These are phyloP conservation scores for Magnusiomyces paraingens DNA, from an alignment of 1,139 yeast species.

Conservation along the genomic window DNA sequence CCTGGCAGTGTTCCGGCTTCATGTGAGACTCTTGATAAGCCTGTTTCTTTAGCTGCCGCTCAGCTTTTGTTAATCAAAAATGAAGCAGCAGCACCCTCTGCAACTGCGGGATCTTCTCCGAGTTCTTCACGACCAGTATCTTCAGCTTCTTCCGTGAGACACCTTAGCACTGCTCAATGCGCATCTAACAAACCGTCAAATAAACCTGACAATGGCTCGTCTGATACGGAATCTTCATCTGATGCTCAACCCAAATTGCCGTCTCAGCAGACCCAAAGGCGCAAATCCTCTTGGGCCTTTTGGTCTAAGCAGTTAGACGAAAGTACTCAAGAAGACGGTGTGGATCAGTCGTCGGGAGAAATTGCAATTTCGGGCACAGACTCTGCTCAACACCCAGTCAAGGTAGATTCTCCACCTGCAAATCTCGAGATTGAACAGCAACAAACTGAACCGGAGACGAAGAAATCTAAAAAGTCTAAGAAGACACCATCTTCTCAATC, in stretches of 20 bases:
- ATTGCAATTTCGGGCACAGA: conserved; percentile 37
- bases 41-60: too few relatives aligned
- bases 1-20: too few relatives aligned
- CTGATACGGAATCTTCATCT: neutral
- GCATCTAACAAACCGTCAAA: too few relatives aligned
- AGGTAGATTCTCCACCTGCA: conserved; percentile 11
- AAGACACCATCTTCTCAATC: neutral
- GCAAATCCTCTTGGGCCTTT: conserved; percentile 29
- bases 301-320: conserved; percentile 23
- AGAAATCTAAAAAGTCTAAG: neutral
- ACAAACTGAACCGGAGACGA: neutral
- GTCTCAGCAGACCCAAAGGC: neutral
- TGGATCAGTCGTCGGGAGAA: conserved; percentile 25
- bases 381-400: conserved; percentile 26
- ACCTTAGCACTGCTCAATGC: too few relatives aligned
- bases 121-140: too few relatives aligned
- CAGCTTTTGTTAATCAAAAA: too few relatives aligned
- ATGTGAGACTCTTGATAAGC: too few relatives aligned
- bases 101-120: too few relatives aligned
- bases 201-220: neutral
- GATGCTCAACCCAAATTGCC: neutral
- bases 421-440: neutral
- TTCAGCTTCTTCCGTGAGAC: too few relatives aligned
- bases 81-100: too few relatives aligned
- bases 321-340: neutral